These are phyloP conservation scores for Neoboletus brunneissimus DNA, from an alignment of 768 basidiomycete species.

Conservation along the genomic window DNA sequence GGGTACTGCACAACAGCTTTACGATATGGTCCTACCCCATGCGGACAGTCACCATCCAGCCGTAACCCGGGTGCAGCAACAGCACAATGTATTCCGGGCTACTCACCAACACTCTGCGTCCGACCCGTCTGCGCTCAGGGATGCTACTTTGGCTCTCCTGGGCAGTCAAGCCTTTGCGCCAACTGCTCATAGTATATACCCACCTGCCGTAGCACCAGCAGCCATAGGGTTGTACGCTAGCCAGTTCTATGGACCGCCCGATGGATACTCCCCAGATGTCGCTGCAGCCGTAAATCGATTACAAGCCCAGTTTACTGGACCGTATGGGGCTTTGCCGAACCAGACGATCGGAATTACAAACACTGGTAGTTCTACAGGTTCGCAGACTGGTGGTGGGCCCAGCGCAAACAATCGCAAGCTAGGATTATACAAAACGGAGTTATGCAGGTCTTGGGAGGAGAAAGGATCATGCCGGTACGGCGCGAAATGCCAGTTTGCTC, in stretches of 20 bases:
- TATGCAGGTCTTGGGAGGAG: conserved; percentile 92
- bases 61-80: conserved; percentile 75
- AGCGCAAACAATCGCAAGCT: conserved; percentile 91
- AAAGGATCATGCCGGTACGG: conserved; percentile 86
- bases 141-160: conserved; percentile 65
- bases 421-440: conserved; percentile 86
- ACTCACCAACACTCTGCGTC: conserved; percentile 83
- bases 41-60: conserved; percentile 57
- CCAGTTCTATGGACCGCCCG: conserved; percentile 66
- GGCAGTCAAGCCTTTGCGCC: conserved; percentile 51
- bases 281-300: conserved; percentile 60
- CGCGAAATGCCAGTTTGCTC: conserved; percentile 89
- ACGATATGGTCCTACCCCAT: conserved; percentile 69
- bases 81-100: conserved; percentile 68
- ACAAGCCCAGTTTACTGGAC: conserved; percentile 52
- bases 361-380: conserved; percentile 33
- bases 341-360: conserved; percentile 46
- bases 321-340: conserved; percentile 49
- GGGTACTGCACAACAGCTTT: conserved; percentile 72
- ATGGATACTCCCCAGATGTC: conserved; percentile 53
- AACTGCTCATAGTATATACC: conserved; percentile 53
- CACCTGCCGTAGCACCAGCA: conserved; percentile 40
- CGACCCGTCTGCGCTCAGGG: conserved; percentile 74
- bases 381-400: conserved; percentile 55
- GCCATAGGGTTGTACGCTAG: conserved; percentile 64